Evolutionary conservation across 2,329 filamentous ascomycete genomes (phyloP).

Genomic region (Penicillium olsonii): DNA sequence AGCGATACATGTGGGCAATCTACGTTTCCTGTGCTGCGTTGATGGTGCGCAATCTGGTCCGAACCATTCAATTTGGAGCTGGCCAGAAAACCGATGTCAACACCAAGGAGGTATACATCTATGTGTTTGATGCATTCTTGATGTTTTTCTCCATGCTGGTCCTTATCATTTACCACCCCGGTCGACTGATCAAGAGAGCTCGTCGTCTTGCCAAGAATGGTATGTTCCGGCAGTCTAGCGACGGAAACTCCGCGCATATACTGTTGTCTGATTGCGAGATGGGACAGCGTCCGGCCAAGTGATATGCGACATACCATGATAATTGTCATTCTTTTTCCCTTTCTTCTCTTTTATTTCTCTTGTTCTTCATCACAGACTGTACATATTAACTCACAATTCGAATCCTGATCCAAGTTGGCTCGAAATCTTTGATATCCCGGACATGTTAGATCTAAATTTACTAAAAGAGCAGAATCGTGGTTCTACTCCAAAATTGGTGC

Average conservation of each 20-base stretch:
- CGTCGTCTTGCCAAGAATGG: conserved; percentile 14
- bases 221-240: conserved; percentile 9
- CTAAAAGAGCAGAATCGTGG: too few relatives aligned
- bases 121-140: conserved; percentile 34
- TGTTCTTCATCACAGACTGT: background rate
- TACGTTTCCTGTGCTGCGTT: conserved; percentile 28
- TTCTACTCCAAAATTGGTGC: too few relatives aligned
- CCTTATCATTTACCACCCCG: conserved; percentile 29
- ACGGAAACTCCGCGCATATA: conserved; percentile 13
- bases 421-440: too few relatives aligned
- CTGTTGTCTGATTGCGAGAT: conserved; percentile 18
- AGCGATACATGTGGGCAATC: conserved; percentile 28
- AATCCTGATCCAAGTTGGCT: too few relatives aligned
- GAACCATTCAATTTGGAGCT: conserved; percentile 32
- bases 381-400: too few relatives aligned
- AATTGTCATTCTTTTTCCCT: too few relatives aligned
- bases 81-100: conserved; percentile 15
- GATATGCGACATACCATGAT: background rate
- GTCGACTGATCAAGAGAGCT: conserved; percentile 20
- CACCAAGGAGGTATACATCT: conserved; percentile 31
- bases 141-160: conserved; percentile 27
- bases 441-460: too few relatives aligned
- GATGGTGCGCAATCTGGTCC: conserved; percentile 31
- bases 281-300: background rate
- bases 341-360: background rate